Conservation (phyloP, 768 basidiomycete genomes). For the Mycena galericulata region DNA sequence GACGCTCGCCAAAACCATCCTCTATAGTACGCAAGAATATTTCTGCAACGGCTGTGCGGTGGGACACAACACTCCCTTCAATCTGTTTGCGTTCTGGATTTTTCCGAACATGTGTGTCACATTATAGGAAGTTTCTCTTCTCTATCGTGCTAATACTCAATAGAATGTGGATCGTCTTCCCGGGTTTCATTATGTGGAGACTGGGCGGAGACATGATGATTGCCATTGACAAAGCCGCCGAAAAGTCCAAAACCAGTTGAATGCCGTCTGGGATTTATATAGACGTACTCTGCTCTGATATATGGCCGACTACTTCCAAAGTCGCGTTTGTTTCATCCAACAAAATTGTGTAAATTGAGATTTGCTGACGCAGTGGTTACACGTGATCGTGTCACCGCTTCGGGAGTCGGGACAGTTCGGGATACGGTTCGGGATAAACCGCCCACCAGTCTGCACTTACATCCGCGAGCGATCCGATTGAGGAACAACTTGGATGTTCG, state of each 20-base stretch:
- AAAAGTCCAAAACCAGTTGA: conserved; percentile 21
- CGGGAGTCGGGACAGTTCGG: too few species aligned
- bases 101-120: conserved; percentile 69
- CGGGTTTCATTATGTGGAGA: conserved; percentile 47
- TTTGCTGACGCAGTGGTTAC: too few species aligned
- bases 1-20: conserved; percentile 82
- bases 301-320: too few species aligned
- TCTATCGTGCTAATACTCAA: background rate
- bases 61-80: conserved; percentile 67
- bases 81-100: conserved; percentile 70
- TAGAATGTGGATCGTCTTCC: conserved; percentile 39
- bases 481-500: too few species aligned
- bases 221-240: background rate
- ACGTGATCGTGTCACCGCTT: too few species aligned
- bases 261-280: background rate
- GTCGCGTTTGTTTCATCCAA: too few species aligned
- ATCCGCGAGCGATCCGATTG: too few species aligned
- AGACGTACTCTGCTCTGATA: too few species aligned
- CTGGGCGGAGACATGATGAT: conserved; percentile 50
- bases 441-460: too few species aligned
- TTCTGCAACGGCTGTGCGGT: conserved; percentile 75
- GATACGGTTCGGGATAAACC: too few species aligned
- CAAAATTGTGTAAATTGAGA: too few species aligned
- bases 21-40: conserved; percentile 80
- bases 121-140: background rate